Base-by-base conservation (phyloP, 2,329 filamentous ascomycete species). In the Akanthomyces dipterigenus region DNA sequence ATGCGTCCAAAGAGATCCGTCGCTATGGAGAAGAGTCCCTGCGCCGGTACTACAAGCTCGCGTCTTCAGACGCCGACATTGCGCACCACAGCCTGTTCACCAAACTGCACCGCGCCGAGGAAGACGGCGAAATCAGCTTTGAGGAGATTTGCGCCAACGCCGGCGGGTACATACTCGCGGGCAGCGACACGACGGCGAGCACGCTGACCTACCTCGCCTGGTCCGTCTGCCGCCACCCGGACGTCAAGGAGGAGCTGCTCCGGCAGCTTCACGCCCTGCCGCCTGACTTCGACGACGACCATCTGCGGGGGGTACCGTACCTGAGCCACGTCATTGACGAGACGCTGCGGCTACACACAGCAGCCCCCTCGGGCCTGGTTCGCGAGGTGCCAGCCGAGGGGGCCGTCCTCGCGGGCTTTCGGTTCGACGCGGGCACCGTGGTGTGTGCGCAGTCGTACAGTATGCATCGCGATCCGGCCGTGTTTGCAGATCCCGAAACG, bases 131-230 rank as follows among this genome's bases (percentile, higher is more conserved):
- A 5, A 18, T 9, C 38, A 3, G n/a, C 5, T 26, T 55, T 8
- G 8, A 43, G 7, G 53, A 43, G 38, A 40, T 54, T 40, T n/a
- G 18, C 12, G 50, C 11, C 2, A 20, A 40, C 22, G 50, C 50
- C 6, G 11, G 20, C 12, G 22, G 34, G 0, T 77, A 77, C 60
- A 80, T 81, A 46, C 57, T 77, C 3, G 80, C 78, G 0, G 80
- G 79, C 0, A 78, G 73, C 26, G 79, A 81, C 55, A 82, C 80
- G 0, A 81, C 79, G 0, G 75, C 79, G 0, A 70, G 74, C 6
- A 77, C 77, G 0, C 61, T 82, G 51, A 81, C 78, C 0, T 81
- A 80, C 60, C 65, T 78, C 0, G 64, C 75, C 5, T 80, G 73
- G 73, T 64, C 67, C 4, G 66, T 75, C 5, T 72, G 70, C 54